Evolutionary conservation across 306 rosid genomes (phyloP).

Genomic region (Dryas octopetala): DNA sequence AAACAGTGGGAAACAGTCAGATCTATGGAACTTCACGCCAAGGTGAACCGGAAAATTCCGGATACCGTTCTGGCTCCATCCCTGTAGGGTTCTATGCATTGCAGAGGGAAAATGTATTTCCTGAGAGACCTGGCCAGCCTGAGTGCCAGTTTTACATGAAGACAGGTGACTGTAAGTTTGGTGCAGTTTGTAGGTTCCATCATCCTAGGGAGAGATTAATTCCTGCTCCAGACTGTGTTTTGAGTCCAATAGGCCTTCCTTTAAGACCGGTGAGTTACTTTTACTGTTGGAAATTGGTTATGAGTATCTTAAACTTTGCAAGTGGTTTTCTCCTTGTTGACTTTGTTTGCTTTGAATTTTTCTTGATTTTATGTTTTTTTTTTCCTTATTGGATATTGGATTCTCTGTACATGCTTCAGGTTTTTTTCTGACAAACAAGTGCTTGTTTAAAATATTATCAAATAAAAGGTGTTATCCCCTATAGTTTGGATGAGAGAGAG

Average conservation of each 20-base stretch:
- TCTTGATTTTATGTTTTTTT: too few species aligned
- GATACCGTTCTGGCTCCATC: constrained; percentile 60
- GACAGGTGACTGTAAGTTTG: constrained; percentile 97
- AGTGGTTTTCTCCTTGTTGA: too few species aligned
- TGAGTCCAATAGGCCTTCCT: constrained; percentile 94
- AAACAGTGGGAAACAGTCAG: constrained; percentile 61
- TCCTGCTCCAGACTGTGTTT: constrained; percentile 91
- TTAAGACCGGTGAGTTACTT: constrained; percentile 77
- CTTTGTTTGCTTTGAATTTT: too few species aligned
- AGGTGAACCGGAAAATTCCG: constrained; percentile 61
- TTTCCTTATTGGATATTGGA: too few species aligned
- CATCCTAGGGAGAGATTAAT: constrained; percentile 87
- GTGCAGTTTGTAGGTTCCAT: constrained; percentile 94
- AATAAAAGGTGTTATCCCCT: too few species aligned
- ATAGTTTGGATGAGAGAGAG: too few species aligned
- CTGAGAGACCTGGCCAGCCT: constrained; percentile 97
- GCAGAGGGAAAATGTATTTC: constrained; percentile 93
- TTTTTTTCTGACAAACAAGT: too few species aligned
- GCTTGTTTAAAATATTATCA: too few species aligned
- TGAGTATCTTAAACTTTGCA: not conserved
- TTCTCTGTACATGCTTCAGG: too few species aligned
- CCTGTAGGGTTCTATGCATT: constrained; percentile 76
- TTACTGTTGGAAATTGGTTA: constrained; percentile 1
- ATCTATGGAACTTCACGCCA: constrained; percentile 66
- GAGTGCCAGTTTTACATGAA: constrained; percentile 98